Base-by-base conservation (phyloP, 2,329 filamentous ascomycete genomes). In the Lachnellula suecica region DNA sequence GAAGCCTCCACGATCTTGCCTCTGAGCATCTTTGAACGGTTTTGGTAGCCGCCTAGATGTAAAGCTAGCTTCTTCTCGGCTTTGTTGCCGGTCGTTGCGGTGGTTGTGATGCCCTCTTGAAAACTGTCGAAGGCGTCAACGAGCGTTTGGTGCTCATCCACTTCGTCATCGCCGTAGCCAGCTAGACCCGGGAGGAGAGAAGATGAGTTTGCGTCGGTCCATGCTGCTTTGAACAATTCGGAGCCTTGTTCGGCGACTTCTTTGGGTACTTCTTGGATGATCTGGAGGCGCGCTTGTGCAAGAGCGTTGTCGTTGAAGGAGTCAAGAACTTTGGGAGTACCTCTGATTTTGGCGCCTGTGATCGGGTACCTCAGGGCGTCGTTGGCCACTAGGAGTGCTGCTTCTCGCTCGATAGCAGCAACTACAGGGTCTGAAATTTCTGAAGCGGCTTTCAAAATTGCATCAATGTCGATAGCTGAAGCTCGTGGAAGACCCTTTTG, bases 11-110 rank as follows among this genome's bases (percentile, higher is more conserved):
- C 71, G 57, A 95, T 89, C 74, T 96, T 97, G 54, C 85, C 81
- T 20, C 84, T 82, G 23, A 99, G 79, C 61, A 83, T 85, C 70
- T 91, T 91, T 29, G 90, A 85, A 27, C 94, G 87, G 61, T 91
- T 85, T 68, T 92, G 86, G 72, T 99, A 99, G 13, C 94, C 94
- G 22, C 92, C 92, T 2, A 96, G 83, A 63, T 94, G 87, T 49
- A 96, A 78, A 0, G 79, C 78, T n/a, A 99, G 81, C 72, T 94
- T 97, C 81, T 96, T 96, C 72, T 97, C 92, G 1, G 96, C 76
- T 71, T 93, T 95, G 67, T 91, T 90, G 49, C 89, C 89, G 52
- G 86, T 81, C 62, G 93, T 86, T 2, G 92, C 94, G 0, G 85
- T 84, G 2, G 80, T 75, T 61, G 89, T 79, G 57, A 96, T 88